Evolutionary conservation across 2,329 filamentous ascomycete genomes (phyloP).

Genomic region (Dactylellina drechsleri): DNA sequence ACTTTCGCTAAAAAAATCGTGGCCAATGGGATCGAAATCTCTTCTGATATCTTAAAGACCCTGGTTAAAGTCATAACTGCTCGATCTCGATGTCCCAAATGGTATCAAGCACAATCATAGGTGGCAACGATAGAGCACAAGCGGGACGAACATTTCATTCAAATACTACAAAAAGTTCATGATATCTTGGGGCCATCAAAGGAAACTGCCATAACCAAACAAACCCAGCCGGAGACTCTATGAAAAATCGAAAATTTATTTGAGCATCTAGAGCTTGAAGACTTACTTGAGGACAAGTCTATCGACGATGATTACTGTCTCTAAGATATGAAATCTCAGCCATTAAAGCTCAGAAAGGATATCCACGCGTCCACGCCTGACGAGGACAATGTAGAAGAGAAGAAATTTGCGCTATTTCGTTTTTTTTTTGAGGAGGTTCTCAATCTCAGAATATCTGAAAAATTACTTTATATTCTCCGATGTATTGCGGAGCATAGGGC

Average conservation of each 20-base stretch:
- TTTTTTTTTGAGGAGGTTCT: constrained; percentile 15
- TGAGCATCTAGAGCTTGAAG: constrained; percentile 15
- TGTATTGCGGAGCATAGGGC: constrained; percentile 3
- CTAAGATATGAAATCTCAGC: not conserved
- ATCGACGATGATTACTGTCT: not conserved
- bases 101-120: constrained; percentile 14
- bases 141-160: constrained; percentile 26
- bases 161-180: constrained; percentile 16
- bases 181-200: constrained; percentile 14
- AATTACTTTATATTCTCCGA: constrained; percentile 8
- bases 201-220: not conserved
- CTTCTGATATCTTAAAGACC: constrained; percentile 4
- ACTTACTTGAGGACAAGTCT: not conserved
- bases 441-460: constrained; percentile 10
- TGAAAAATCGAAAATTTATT: constrained; percentile 9
- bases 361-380: not conserved
- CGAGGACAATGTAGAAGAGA: constrained; percentile 16
- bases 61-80: constrained; percentile 24
- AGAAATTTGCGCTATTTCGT: constrained; percentile 29
- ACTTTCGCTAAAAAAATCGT: constrained; percentile 9
- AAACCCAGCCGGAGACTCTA: not conserved
- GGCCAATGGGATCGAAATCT: constrained; percentile 12
- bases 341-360: not conserved
- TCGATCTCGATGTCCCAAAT: constrained; percentile 23
- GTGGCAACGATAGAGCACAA: not conserved